phyloP scores from a whole-genome alignment of 495 filamentous ascomycete species.

The Penicillium steckii region DNA sequence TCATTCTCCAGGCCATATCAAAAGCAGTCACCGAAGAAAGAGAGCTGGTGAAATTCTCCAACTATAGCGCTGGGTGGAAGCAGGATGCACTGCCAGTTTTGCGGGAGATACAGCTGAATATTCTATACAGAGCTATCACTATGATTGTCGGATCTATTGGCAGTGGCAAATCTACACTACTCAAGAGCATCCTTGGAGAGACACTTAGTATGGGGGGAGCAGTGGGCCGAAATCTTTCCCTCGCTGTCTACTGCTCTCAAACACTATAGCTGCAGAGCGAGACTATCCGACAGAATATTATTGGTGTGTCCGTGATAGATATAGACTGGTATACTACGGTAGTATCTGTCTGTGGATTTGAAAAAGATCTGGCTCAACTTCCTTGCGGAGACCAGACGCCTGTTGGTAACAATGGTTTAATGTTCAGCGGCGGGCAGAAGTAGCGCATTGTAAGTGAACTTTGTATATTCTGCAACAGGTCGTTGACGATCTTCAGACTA shows the following conservation, averaged over 20 bases:
- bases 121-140: slow-evolving; percentile 16
- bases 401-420: not conserved
- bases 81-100: not conserved
- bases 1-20: no score
- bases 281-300: slow-evolving; percentile 40
- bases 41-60: slow-evolving; percentile 6
- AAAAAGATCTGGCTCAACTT: not conserved
- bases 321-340: not conserved
- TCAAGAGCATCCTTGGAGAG: slow-evolving; percentile 25
- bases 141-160: slow-evolving; percentile 40
- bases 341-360: not conserved
- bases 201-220: slow-evolving; percentile 1
- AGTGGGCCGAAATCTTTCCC: not conserved
- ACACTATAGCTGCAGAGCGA: slow-evolving; percentile 39
- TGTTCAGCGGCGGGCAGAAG: not conserved
- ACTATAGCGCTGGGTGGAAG: slow-evolving; percentile 10
- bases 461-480: not conserved
- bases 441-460: not conserved
- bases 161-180: slow-evolving; percentile 37
- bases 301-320: slow-evolving; percentile 3
- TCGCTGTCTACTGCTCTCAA: slow-evolving; percentile 40
- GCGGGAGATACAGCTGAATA: not conserved
- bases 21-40: no score
- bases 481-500: not conserved
- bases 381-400: not conserved